These are phyloP conservation scores for Collybia mongolica DNA, from an alignment of 768 basidiomycete genomes.

Conservation along the genomic window DNA sequence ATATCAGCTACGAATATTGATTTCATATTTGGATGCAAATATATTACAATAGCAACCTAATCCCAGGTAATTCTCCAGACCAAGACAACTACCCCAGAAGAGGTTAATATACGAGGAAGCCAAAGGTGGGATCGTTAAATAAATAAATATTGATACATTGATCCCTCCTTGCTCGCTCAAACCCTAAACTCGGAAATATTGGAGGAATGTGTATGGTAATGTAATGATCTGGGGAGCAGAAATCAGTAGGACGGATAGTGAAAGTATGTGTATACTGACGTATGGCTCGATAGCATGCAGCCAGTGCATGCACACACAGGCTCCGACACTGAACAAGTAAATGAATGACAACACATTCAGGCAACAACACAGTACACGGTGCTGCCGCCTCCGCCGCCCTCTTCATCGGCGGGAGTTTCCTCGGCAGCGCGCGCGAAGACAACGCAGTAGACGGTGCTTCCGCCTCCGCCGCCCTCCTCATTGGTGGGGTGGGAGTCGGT, in stretches of 20 bases:
- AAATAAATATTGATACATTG: too few relatives aligned
- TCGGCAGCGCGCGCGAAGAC: not conserved
- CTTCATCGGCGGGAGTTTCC: conserved; percentile 4
- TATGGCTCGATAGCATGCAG: not conserved
- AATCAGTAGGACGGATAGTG: not conserved
- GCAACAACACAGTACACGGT: conserved; percentile 8
- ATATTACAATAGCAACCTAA: too few relatives aligned
- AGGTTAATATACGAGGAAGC: too few relatives aligned
- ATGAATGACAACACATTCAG: conserved; percentile 1
- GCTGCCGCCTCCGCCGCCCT: not conserved
- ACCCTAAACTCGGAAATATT: not conserved
- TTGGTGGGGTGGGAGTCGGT: conserved; percentile 2
- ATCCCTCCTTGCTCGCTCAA: not conserved
- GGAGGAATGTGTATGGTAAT: not conserved
- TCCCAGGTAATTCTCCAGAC: too few relatives aligned
- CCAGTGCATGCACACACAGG: too few relatives aligned
- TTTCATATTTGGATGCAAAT: too few relatives aligned
- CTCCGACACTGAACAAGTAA: not conserved
- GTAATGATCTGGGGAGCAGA: not conserved
- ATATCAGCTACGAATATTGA: too few relatives aligned
- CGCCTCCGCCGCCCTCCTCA: not conserved
- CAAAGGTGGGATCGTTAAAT: too few relatives aligned
- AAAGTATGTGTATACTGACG: not conserved
- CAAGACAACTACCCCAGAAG: too few relatives aligned
- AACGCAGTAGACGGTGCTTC: conserved; percentile 2